Conservation (phyloP, 176 grass and related monocot genomes). For the Oryza brachyantha region DNA sequence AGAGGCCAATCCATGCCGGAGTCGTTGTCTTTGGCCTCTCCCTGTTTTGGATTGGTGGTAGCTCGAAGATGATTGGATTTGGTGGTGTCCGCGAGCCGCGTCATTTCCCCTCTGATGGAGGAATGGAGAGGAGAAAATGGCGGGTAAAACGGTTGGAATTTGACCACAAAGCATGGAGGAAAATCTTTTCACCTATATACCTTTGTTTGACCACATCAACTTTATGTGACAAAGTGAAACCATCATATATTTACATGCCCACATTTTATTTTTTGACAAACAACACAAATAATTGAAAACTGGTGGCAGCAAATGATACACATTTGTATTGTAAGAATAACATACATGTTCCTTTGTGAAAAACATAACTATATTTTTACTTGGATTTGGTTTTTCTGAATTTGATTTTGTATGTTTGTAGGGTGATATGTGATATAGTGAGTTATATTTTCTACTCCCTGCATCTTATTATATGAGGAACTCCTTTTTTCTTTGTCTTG, state of each 20-base stretch:
- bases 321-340: neutral
- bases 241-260: too few species aligned
- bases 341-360: neutral
- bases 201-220: neutral
- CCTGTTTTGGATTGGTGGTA: neutral
- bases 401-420: too few species aligned
- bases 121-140: slow-evolving; percentile 37
- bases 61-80: neutral
- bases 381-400: too few species aligned
- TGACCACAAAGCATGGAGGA: neutral
- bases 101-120: neutral
- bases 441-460: too few species aligned
- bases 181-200: neutral
- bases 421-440: too few species aligned
- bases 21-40: neutral
- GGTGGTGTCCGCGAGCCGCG: neutral
- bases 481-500: too few species aligned
- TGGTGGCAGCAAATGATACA: neutral
- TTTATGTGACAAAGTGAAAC: neutral
- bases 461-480: too few species aligned
- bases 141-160: slow-evolving; percentile 35
- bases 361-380: too few species aligned
- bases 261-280: neutral
- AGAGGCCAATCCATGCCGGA: slow-evolving; percentile 25
- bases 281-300: neutral